These are phyloP conservation scores for Verticillium dahliae DNA, from an alignment of 2,329 filamentous ascomycete species.

Conservation along the genomic window DNA sequence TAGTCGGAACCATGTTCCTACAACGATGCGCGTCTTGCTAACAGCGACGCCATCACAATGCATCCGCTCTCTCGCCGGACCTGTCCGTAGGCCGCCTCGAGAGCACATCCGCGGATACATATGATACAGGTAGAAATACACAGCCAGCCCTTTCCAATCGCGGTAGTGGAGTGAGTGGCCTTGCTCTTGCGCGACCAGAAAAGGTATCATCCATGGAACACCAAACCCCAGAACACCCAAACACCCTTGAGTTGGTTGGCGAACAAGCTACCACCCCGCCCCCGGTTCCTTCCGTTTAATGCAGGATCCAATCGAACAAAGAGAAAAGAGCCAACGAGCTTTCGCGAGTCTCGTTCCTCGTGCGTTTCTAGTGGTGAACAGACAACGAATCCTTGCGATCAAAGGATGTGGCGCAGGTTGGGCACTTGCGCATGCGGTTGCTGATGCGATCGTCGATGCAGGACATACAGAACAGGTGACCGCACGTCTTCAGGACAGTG, in stretches of 20 bases:
- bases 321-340: background rate
- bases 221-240: constrained; percentile 1
- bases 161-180: background rate
- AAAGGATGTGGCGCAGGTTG: constrained; percentile 87
- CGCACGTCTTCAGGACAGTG: constrained; percentile 86
- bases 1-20: constrained; percentile 5
- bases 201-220: constrained; percentile 12
- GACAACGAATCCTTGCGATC: constrained; percentile 39
- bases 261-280: background rate
- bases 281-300: background rate
- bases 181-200: constrained; percentile 5
- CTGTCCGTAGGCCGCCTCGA: background rate
- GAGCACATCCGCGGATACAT: constrained; percentile 2
- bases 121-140: constrained; percentile 14
- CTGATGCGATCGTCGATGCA: constrained; percentile 86
- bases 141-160: constrained; percentile 10
- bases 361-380: background rate
- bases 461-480: constrained; percentile 85
- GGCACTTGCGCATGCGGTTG: constrained; percentile 90
- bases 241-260: background rate
- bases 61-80: background rate
- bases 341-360: background rate
- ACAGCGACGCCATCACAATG: background rate
- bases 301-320: background rate
- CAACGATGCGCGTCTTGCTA: background rate